Base-by-base conservation (phyloP, 225 moss, liverwort and hornwort species). In the Polytrichum commune region DNA sequence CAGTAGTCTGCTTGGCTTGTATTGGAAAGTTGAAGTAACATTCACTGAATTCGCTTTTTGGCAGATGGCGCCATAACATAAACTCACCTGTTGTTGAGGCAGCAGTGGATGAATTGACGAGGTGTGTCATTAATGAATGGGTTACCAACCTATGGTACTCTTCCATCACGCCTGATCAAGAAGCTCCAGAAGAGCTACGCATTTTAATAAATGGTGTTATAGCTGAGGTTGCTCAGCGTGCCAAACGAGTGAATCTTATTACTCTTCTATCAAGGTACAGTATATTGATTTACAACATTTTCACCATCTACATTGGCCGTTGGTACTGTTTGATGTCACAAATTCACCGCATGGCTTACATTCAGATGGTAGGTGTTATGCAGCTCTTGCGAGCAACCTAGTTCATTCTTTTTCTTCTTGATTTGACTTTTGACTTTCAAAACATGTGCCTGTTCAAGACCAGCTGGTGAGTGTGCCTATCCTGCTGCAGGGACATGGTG, bases 81-180 rank as follows among this genome's bases (percentile, higher is more conserved):
- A 88, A 94, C 55, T 90, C 94, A 6, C 90, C 97, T 0, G 84
- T 75, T 38, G 88, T 97, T 35, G 97, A 97, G 72, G 85, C 90
- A 60, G 97, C 94, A 8, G 76, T 97, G 16, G 89, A 88, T 62
- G 94, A 97, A 76, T 80, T 97, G 30, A 86, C 92, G 5, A 85
- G 87, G 27, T 74, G 82, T 22, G 68, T 91, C 5, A 92, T 97
- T 62, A 78, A 80, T 54, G 97, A 97, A 72, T 97, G 88, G 88
- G 89, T 97, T 22, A 92, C 89, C n/a, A 77, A 68, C 70, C 86
- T 97, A 53, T 97, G 97, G 97, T 97, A 91, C 71, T 77, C 89
- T 18, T 81, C 92, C 32, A 54, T 97, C 56, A 92, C 92, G 22
- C 70, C 91, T 25, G 94, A 97, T 60, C 89, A 86, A 63, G 92